Conservation (phyloP, 1,284 basidiomycete species). For the Puccinia horiana region DNA sequence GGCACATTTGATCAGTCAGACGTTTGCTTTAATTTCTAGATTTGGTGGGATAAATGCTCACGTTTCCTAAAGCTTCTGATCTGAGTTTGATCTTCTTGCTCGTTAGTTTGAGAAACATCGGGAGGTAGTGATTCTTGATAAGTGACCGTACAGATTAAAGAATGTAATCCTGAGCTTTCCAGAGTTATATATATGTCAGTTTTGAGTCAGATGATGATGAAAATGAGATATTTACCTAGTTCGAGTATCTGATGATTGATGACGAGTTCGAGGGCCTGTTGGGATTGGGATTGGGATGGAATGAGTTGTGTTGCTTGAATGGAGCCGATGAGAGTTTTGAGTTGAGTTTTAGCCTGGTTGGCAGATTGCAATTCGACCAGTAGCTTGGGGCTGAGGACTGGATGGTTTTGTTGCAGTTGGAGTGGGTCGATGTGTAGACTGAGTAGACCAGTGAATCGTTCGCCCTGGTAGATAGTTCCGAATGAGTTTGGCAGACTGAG, state of each 20-base stretch:
- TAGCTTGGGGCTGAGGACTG: neutral
- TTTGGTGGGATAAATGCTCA: neutral
- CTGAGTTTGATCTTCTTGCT: neutral
- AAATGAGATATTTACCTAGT: constrained; percentile 2
- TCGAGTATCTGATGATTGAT: constrained; percentile 18
- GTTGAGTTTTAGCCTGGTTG: neutral
- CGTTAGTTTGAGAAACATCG: neutral
- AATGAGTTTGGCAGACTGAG: constrained; percentile 7
- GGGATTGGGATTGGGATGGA: neutral
- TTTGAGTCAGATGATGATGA: neutral
- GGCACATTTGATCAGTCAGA: neutral
- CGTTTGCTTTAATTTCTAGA: neutral
- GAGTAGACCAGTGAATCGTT: neutral
- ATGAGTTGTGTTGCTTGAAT: neutral
- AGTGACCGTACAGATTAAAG: constrained; percentile 16
- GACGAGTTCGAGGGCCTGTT: constrained; percentile 8
- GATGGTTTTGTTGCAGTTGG: neutral
- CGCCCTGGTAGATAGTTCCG: constrained; percentile 21
- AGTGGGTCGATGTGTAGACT: neutral
- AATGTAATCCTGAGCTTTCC: neutral
- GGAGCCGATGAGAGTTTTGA: neutral
- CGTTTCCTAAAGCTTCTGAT: constrained; percentile 25
- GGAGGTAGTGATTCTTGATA: neutral
- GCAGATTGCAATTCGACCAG: constrained; percentile 6
- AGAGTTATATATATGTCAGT: neutral